phyloP scores from a whole-genome alignment of 352 stramenopile genomes.

The Pilasporangium apinafurcum region DNA sequence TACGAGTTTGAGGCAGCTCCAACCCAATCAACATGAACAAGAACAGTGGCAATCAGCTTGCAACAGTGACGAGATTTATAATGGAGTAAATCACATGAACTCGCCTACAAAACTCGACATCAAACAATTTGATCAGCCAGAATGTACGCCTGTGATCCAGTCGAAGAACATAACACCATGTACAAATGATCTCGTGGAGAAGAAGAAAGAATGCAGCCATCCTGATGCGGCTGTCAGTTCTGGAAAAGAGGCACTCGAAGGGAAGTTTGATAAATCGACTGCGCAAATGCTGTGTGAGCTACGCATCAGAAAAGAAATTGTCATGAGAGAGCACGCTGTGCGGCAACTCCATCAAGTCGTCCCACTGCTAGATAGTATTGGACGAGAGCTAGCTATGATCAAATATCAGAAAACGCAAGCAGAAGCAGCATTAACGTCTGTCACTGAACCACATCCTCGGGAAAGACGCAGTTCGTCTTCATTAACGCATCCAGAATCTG shows the following conservation, averaged over 20 bases:
- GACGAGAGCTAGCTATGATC: slow-evolving; percentile 18
- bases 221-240: too few relatives aligned
- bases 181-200: too few relatives aligned
- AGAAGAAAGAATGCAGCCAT: too few relatives aligned
- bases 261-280: slow-evolving; percentile 15
- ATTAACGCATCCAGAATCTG: slow-evolving; percentile 1
- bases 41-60: background rate
- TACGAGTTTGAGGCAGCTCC: slow-evolving; percentile 9
- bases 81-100: background rate
- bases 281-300: slow-evolving; percentile 40
- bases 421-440: background rate
- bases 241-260: background rate
- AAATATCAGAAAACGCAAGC: slow-evolving; percentile 15
- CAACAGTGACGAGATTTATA: background rate
- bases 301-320: slow-evolving; percentile 46
- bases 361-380: slow-evolving; percentile 15
- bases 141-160: background rate
- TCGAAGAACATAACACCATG: too few relatives aligned
- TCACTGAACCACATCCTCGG: background rate
- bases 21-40: slow-evolving; percentile 1
- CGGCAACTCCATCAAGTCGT: slow-evolving; percentile 28
- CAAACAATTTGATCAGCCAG: slow-evolving; percentile 1
- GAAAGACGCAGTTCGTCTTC: slow-evolving; percentile 6
- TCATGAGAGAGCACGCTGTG: slow-evolving; percentile 49
- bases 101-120: slow-evolving; percentile 5